Percentiles rank a stretch among this genome's conserved stretches.
These are phyloP conservation scores for Phytomonas serpens DNA, from an alignment of 208 protist species.

Conservation along the genomic window DNA sequence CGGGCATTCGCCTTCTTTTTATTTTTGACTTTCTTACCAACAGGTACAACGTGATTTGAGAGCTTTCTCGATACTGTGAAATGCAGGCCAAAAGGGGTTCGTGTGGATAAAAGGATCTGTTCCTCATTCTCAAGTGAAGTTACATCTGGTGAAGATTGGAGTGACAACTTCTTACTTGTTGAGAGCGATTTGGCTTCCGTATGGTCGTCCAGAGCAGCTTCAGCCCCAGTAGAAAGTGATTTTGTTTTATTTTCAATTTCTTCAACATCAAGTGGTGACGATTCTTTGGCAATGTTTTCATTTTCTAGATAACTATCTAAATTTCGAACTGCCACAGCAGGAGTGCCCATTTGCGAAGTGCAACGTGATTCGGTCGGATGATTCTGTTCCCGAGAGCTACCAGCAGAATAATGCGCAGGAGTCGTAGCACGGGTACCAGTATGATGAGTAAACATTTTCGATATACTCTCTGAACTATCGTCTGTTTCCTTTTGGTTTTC, in stretches of 20 bases:
- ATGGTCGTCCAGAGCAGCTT: not conserved
- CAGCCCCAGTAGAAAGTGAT: not conserved
- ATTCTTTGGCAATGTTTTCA: not conserved
- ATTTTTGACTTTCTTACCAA: not conserved
- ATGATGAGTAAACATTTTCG: not conserved
- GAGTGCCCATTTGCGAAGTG: not conserved
- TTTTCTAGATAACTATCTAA: not conserved
- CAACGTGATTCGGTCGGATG: not conserved
- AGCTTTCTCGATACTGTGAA: not conserved
- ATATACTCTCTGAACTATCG: not conserved
- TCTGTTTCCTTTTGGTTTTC: slow-evolving; percentile 10
- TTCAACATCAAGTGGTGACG: not conserved
- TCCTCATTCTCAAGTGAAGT: not conserved
- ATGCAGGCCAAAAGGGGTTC: not conserved
- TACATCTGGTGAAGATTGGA: not conserved
- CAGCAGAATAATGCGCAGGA: not conserved
- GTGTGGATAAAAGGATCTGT: not conserved
- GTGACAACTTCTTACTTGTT: not conserved
- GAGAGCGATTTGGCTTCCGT: not conserved
- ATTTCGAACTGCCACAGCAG: not conserved
- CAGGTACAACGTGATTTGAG: not conserved
- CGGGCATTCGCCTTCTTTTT: not conserved
- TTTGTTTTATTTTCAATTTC: not conserved
- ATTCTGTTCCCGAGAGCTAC: not conserved
- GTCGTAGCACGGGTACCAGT: not conserved